Percentiles rank a stretch among this genome's conserved stretches.
Evolutionary conservation across 2,329 filamentous ascomycete species (phyloP).

Genomic region (Colletotrichum sp.): DNA sequence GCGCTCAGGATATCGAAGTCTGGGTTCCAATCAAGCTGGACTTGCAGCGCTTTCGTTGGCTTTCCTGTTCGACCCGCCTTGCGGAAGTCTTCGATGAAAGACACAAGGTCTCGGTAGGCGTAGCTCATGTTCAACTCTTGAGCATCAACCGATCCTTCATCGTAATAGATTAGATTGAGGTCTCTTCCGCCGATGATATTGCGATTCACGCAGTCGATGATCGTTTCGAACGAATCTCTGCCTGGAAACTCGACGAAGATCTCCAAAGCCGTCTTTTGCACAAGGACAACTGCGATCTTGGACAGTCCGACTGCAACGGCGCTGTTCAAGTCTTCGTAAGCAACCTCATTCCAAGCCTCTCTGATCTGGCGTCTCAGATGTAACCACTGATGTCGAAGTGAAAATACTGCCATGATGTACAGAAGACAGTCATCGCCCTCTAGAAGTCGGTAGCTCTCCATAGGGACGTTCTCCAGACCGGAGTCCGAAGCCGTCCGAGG

Average conservation of each 20-base stretch:
- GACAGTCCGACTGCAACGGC: constrained; percentile 49
- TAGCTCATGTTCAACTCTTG: constrained; percentile 49
- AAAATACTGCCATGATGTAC: constrained; percentile 40
- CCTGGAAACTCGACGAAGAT: constrained; percentile 53
- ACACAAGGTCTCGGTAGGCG: constrained; percentile 44
- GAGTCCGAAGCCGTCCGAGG: constrained; percentile 7
- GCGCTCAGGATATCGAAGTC: constrained; percentile 39
- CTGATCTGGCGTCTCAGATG: constrained; percentile 45
- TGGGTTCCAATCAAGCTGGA: constrained; percentile 47
- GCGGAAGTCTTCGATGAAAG: constrained; percentile 51
- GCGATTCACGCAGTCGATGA: constrained; percentile 44
- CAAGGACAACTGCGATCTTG: constrained; percentile 44
- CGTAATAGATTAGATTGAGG: constrained; percentile 6
- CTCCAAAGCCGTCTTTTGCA: constrained; percentile 38
- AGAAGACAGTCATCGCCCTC: constrained; percentile 35
- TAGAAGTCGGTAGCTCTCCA: constrained; percentile 50
- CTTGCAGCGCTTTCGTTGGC: constrained; percentile 48
- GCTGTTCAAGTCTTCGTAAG: constrained; percentile 48
- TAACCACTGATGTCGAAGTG: constrained; percentile 39
- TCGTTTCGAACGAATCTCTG: constrained; percentile 45
- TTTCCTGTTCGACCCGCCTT: constrained; percentile 45
- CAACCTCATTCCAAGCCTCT: constrained; percentile 46
- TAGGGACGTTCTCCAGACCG: constrained; percentile 36
- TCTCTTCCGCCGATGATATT: constrained; percentile 34
- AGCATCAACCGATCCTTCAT: constrained; percentile 33